A percentile compares a stretch with the other conserved stretches of the same genome.
These are phyloP conservation scores for Fomitopsis palustris DNA, from an alignment of 1,284 basidiomycete genomes.

Conservation along the genomic window DNA sequence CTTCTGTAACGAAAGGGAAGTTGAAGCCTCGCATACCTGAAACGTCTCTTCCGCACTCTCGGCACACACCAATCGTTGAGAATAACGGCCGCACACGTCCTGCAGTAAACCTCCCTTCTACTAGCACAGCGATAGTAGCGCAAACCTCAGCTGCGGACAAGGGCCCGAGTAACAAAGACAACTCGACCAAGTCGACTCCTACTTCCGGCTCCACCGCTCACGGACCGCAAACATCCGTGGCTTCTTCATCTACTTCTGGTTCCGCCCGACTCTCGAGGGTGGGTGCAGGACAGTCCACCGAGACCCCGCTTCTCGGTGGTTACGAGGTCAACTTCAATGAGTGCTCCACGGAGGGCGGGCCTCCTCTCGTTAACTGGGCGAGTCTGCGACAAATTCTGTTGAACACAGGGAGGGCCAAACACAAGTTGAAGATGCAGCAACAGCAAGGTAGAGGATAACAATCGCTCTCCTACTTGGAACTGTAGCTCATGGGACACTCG, in stretches of 20 bases:
- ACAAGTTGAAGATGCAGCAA: not conserved
- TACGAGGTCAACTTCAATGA: slow-evolving; percentile 9
- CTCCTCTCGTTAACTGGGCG: slow-evolving; percentile 16
- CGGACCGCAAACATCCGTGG: not conserved
- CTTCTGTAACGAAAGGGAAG: not conserved
- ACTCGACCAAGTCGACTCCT: not conserved
- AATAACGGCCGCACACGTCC: not conserved
- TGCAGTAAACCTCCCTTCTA: no score
- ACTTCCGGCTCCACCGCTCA: not conserved
- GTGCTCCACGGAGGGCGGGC: slow-evolving; percentile 11
- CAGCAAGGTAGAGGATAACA: not conserved
- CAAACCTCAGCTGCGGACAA: no score
- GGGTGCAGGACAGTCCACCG: not conserved
- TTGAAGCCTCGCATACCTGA: not conserved
- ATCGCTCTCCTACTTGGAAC: no score
- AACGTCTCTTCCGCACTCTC: not conserved
- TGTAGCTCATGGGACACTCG: no score
- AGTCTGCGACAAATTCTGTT: slow-evolving; percentile 14
- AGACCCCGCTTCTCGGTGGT: slow-evolving; percentile 2
- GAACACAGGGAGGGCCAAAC: slow-evolving; percentile 11
- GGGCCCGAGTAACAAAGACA: no score
- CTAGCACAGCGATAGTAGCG: not conserved
- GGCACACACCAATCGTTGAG: no score
- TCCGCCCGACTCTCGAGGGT: not conserved
- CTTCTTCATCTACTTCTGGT: not conserved